These are phyloP conservation scores for Candida morakotiae DNA, from an alignment of 805 yeast genomes.

Conservation along the genomic window DNA sequence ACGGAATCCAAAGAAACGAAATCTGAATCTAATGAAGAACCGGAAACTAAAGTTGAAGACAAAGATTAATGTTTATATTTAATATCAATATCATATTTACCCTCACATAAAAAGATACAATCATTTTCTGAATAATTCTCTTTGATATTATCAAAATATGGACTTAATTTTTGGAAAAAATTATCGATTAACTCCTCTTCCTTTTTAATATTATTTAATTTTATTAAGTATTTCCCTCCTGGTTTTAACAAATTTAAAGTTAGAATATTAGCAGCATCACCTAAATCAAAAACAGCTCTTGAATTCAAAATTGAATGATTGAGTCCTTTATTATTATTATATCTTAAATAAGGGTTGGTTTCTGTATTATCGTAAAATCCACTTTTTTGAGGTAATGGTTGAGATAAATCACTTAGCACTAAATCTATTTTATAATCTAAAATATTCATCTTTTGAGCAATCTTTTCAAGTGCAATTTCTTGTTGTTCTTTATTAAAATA, in stretches of 20 bases:
- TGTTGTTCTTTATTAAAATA: slow-evolving; percentile 25
- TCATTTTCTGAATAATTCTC: slow-evolving; percentile 17
- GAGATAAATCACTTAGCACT: slow-evolving; percentile 31
- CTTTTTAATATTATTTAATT: slow-evolving; percentile 21
- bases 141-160: slow-evolving; percentile 24
- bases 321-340: slow-evolving; percentile 21
- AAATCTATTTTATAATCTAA: slow-evolving; percentile 30
- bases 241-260: slow-evolving; percentile 24
- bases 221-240: slow-evolving; percentile 28
- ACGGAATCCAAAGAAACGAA: not conserved
- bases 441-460: slow-evolving; percentile 10
- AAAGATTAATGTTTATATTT: slow-evolving; percentile 5
- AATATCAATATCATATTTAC: slow-evolving; percentile 16
- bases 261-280: slow-evolving; percentile 35
- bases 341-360: slow-evolving; percentile 30
- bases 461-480: slow-evolving; percentile 19
- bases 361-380: slow-evolving; percentile 37
- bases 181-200: slow-evolving; percentile 27
- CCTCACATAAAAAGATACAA: slow-evolving; percentile 24
- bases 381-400: slow-evolving; percentile 29
- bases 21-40: slow-evolving; percentile 9
- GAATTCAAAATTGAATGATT: slow-evolving; percentile 19
- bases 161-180: slow-evolving; percentile 17
- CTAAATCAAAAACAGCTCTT: slow-evolving; percentile 34
- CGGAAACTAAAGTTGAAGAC: slow-evolving; percentile 18